Percentiles rank a stretch among this genome's conserved stretches.
phyloP scores from a whole-genome alignment of 371 early-diverging fungal genomes.

The Rhizomucor pusillus region DNA sequence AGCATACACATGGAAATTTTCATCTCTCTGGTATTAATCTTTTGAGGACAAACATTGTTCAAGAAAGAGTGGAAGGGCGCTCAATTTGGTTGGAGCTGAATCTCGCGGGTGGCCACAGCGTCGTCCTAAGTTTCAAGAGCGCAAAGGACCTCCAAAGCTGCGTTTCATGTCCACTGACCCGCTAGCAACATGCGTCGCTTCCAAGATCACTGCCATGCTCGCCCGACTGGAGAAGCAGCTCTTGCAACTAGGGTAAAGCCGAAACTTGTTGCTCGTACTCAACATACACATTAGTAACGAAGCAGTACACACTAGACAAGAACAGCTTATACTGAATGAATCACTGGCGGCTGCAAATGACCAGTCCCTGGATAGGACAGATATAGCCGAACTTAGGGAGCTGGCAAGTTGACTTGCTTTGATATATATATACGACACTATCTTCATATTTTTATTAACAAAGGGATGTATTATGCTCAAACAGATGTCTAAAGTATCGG shows the following conservation, averaged over 20 bases:
- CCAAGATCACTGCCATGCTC: conserved; percentile 1
- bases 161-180: background rate
- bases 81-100: too few relatives aligned
- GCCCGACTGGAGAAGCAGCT: conserved; percentile 5
- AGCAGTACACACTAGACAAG: background rate
- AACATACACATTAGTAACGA: background rate
- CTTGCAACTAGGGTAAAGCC: background rate
- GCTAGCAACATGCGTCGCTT: background rate
- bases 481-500: conserved; percentile 36
- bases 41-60: too few relatives aligned
- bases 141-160: too few relatives aligned
- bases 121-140: too few relatives aligned
- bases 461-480: background rate
- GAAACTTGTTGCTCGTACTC: background rate
- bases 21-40: too few relatives aligned
- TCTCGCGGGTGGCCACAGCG: too few relatives aligned
- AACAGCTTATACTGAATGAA: background rate
- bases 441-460: background rate
- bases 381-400: background rate
- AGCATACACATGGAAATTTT: too few relatives aligned
- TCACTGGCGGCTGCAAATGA: background rate
- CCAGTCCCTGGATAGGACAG: background rate
- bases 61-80: too few relatives aligned
- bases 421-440: background rate
- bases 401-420: background rate